Percentiles rank a stretch among this genome's conserved stretches.
Evolutionary conservation across 306 rosid species (phyloP).

Genomic region (Hippophae gyantsensis): DNA sequence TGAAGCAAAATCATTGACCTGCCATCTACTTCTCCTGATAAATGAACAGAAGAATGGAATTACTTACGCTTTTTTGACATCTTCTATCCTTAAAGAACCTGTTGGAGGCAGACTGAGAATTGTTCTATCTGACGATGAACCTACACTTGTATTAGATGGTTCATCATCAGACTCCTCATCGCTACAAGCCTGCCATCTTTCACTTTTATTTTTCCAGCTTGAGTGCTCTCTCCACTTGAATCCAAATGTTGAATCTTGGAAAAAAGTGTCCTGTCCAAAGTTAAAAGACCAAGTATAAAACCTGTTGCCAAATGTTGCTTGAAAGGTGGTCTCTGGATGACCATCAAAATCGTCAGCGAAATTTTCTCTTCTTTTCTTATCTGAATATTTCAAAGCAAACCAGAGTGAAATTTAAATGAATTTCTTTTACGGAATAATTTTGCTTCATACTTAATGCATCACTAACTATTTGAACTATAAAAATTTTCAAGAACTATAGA

Average conservation of each 20-base stretch:
- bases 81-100: slow-evolving; percentile 76
- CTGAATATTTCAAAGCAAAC: slow-evolving; percentile 21
- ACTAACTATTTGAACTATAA: no score
- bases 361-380: slow-evolving; percentile 23
- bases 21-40: neutral
- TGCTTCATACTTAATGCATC: no score
- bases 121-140: slow-evolving; percentile 54
- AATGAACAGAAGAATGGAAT: slow-evolving; percentile 1
- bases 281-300: slow-evolving; percentile 54
- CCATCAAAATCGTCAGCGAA: slow-evolving; percentile 35
- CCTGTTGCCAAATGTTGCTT: slow-evolving; percentile 46
- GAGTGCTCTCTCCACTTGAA: slow-evolving; percentile 59
- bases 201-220: slow-evolving; percentile 31
- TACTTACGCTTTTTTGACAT: slow-evolving; percentile 86
- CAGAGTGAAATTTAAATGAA: neutral
- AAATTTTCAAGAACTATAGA: no score
- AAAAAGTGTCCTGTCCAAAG: slow-evolving; percentile 25
- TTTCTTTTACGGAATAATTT: neutral
- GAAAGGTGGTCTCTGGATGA: slow-evolving; percentile 38
- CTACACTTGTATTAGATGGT: slow-evolving; percentile 21
- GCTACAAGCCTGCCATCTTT: slow-evolving; percentile 41
- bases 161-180: slow-evolving; percentile 50
- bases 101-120: slow-evolving; percentile 68
- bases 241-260: slow-evolving; percentile 32
- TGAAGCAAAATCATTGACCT: neutral